A percentile compares a stretch with the other conserved stretches of the same genome.
Evolutionary conservation across 306 rosid species (phyloP).

Genomic region (Prunus mongolica): DNA sequence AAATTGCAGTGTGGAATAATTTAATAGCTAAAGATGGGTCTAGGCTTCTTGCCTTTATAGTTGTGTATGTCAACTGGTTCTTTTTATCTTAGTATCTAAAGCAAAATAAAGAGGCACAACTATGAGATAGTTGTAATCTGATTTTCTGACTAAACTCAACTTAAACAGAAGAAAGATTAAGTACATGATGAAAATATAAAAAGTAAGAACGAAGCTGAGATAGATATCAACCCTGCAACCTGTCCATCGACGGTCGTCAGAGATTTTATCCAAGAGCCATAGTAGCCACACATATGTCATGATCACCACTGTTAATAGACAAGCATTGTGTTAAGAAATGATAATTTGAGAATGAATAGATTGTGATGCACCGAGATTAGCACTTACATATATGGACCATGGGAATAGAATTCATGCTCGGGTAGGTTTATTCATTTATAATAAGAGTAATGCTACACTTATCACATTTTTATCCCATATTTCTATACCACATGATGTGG

Average conservation of each 20-base stretch:
- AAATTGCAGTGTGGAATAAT: background rate
- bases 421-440: too few relatives aligned
- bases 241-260: slow-evolving; percentile 36
- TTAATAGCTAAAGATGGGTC: background rate
- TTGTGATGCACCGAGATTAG: background rate
- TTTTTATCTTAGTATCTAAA: background rate
- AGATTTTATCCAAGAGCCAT: slow-evolving; percentile 38
- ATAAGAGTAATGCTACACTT: too few relatives aligned
- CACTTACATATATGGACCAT: too few relatives aligned
- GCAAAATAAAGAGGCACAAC: too few relatives aligned
- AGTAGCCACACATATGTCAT: slow-evolving; percentile 37
- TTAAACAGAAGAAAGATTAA: background rate
- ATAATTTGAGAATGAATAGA: background rate
- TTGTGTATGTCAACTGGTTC: background rate
- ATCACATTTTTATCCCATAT: too few relatives aligned
- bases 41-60: slow-evolving; percentile 9
- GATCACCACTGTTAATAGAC: slow-evolving; percentile 33
- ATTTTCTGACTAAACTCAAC: background rate
- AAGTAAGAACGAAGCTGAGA: background rate
- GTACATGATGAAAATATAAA: too few relatives aligned
- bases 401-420: too few relatives aligned
- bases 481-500: too few relatives aligned
- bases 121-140: too few relatives aligned
- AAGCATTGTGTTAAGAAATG: background rate
- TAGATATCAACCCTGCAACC: slow-evolving; percentile 39